These are phyloP conservation scores for Tolypocladium sp. DNA, from an alignment of 2,329 filamentous ascomycete genomes.

Conservation along the genomic window DNA sequence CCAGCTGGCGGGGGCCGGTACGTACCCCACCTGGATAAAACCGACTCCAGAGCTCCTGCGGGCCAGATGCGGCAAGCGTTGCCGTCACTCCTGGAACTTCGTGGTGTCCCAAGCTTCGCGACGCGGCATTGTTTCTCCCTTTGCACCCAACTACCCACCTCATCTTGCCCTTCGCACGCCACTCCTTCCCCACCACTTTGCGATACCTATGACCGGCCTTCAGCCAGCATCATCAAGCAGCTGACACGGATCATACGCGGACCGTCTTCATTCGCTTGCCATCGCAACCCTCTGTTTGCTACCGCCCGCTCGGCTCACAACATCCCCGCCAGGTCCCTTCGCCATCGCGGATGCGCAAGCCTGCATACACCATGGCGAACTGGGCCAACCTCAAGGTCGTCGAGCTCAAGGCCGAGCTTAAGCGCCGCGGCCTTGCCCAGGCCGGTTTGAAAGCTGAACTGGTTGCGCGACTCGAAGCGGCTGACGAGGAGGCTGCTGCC, in stretches of 20 bases:
- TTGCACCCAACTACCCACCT: neutral
- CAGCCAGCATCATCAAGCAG: neutral
- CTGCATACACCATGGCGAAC: constrained; percentile 32
- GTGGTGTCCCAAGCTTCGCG: neutral
- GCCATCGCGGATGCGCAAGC: neutral
- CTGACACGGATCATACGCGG: neutral
- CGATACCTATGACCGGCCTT: no score
- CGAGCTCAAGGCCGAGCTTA: constrained; percentile 67
- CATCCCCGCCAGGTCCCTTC: neutral
- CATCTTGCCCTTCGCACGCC: neutral
- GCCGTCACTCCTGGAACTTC: neutral
- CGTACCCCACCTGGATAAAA: no score
- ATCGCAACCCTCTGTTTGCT: neutral
- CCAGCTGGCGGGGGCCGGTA: neutral
- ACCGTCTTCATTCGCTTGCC: neutral
- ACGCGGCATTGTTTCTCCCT: neutral
- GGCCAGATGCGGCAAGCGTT: neutral
- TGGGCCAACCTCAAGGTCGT: constrained; percentile 60
- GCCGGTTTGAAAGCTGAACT: constrained; percentile 65
- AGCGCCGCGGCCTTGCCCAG: constrained; percentile 58
- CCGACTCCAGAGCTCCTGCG: neutral
- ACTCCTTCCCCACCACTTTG: neutral
- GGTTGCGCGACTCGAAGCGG: constrained; percentile 50
- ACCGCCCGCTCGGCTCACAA: neutral
- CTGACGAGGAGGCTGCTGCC: constrained; percentile 10